phyloP scores from a whole-genome alignment of 1,284 basidiomycete genomes.

The Pholiota adiposa region DNA sequence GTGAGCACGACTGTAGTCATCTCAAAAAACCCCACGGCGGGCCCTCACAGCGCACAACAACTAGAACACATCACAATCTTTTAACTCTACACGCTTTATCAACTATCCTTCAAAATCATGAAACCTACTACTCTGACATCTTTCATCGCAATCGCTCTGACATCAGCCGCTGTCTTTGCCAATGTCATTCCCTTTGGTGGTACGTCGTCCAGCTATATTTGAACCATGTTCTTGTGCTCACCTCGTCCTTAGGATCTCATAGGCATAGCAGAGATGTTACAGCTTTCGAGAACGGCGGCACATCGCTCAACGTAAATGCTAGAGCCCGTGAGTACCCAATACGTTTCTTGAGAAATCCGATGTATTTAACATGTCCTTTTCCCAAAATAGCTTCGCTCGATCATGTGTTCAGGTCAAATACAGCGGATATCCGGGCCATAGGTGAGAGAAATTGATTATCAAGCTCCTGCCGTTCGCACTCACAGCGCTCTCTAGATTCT shows the following conservation, averaged over 20 bases:
- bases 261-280: background rate
- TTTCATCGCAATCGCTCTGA: slow-evolving; percentile 17
- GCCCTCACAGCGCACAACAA: background rate
- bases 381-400: too few species aligned
- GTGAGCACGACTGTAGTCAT: background rate
- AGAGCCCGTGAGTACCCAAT: too few species aligned
- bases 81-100: slow-evolving; percentile 1
- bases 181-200: slow-evolving; percentile 14
- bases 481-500: too few species aligned
- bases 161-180: slow-evolving; percentile 5
- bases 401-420: too few species aligned
- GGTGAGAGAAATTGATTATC: too few species aligned
- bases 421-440: too few species aligned
- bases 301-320: too few species aligned
- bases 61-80: slow-evolving; percentile 12
- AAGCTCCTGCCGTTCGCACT: too few species aligned
- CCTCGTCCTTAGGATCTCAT: background rate
- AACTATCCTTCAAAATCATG: slow-evolving; percentile 18
- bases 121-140: slow-evolving; percentile 14
- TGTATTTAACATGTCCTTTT: too few species aligned
- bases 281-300: too few species aligned
- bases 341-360: too few species aligned
- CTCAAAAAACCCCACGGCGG: background rate
- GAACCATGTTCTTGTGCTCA: background rate
- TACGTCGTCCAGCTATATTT: background rate